Percentiles rank a stretch among this genome's conserved stretches.
phyloP scores from a whole-genome alignment of 140 eudicot genomes.

The Oenanthe javanica region DNA sequence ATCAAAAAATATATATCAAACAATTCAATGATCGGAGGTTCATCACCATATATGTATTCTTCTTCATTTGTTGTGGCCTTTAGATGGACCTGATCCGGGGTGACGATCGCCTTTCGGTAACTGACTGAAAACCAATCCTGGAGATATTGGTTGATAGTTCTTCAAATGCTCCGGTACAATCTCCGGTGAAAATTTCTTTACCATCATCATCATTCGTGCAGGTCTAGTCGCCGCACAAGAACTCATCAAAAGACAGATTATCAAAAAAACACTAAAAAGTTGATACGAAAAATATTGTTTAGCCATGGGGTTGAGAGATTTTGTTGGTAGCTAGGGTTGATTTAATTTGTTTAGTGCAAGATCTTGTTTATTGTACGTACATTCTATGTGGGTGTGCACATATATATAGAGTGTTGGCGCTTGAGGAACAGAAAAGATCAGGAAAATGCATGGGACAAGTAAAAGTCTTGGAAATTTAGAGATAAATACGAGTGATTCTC shows the following conservation, averaged over 20 bases:
- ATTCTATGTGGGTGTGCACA: not conserved
- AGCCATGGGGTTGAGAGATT: not conserved
- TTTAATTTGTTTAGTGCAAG: not conserved
- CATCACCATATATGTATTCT: not conserved
- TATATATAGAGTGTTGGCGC: not conserved
- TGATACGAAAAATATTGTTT: not conserved
- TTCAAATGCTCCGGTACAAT: not conserved
- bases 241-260: not conserved
- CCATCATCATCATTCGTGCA: not conserved
- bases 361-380: not conserved
- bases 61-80: constrained; percentile 1
- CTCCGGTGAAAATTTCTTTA: not conserved
- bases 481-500: not conserved
- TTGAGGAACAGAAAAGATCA: not conserved
- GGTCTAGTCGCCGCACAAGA: not conserved
- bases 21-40: not conserved
- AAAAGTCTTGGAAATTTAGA: not conserved
- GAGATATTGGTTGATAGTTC: not conserved
- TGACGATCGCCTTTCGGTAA: not conserved
- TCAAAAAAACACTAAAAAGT: not conserved
- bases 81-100: constrained; percentile 3
- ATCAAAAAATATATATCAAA: not conserved
- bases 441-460: not conserved
- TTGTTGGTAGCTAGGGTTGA: not conserved
- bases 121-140: not conserved